Evolutionary conservation across 139 green algal species (phyloP).

Genomic region (Chlamydomonas urium): DNA sequence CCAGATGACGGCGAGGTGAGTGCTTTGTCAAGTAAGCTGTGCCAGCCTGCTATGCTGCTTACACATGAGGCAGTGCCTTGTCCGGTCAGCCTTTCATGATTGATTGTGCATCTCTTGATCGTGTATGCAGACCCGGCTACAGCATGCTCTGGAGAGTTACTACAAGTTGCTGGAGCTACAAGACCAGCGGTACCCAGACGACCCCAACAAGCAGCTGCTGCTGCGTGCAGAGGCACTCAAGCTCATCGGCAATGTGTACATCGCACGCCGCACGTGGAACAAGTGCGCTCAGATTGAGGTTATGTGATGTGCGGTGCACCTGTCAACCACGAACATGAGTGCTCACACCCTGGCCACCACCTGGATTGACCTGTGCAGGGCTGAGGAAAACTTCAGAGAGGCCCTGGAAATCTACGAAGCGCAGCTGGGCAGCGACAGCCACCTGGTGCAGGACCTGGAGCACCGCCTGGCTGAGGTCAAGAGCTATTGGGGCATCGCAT

Average conservation of each 20-base stretch:
- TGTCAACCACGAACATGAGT: too few relatives aligned
- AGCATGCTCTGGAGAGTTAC: conserved; percentile 6
- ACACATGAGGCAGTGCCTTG: too few relatives aligned
- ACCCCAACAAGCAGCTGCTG: neutral
- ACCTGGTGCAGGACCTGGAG: neutral
- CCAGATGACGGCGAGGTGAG: neutral
- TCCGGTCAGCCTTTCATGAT: too few relatives aligned
- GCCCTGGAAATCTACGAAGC: too few relatives aligned
- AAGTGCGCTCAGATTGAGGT: neutral
- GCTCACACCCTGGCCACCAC: too few relatives aligned
- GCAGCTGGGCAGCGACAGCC: too few relatives aligned
- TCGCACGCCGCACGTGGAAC: neutral
- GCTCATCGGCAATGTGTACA: conserved; percentile 17
- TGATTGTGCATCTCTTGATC: too few relatives aligned
- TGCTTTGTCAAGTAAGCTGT: too few relatives aligned
- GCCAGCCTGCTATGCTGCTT: too few relatives aligned
- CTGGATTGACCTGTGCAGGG: too few relatives aligned
- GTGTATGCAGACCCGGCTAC: neutral
- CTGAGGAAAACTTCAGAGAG: too few relatives aligned
- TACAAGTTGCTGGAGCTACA: conserved; percentile 7
- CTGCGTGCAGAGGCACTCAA: conserved; percentile 5
- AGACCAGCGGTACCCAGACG: neutral
- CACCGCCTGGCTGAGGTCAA: neutral
- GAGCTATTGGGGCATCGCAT: neutral
- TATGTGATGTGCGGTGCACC: neutral